Conservation (phyloP, 1,284 basidiomycete species). For the Ustanciosporium gigantosporum region DNA sequence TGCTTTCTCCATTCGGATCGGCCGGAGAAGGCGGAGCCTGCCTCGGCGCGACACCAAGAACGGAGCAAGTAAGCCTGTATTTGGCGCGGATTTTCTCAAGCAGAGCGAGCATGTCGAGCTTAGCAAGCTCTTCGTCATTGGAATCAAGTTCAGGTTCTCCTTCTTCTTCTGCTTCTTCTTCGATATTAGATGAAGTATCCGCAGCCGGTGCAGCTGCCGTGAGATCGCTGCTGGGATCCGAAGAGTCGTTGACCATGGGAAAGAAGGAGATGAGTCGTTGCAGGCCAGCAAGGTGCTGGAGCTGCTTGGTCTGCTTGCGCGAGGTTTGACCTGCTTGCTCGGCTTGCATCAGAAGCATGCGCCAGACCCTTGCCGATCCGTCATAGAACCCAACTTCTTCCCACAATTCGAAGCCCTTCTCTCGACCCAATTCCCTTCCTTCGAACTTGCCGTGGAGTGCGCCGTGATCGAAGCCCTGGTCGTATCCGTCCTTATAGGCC, state of each 20-base stretch:
- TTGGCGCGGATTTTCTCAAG: slow-evolving; percentile 83
- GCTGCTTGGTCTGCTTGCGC: slow-evolving; percentile 63
- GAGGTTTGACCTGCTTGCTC: slow-evolving; percentile 19
- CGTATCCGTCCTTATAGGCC: slow-evolving; percentile 78
- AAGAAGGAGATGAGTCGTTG: slow-evolving; percentile 72
- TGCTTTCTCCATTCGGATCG: not conserved
- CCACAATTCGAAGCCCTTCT: slow-evolving; percentile 94
- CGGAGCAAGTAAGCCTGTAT: slow-evolving; percentile 82
- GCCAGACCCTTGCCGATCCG: slow-evolving; percentile 78
- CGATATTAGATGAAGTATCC: slow-evolving; percentile 6
- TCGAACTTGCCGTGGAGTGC: slow-evolving; percentile 86
- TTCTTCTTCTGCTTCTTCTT: slow-evolving; percentile 57
- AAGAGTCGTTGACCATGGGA: slow-evolving; percentile 64
- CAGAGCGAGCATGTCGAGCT: slow-evolving; percentile 73
- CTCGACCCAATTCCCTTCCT: slow-evolving; percentile 83
- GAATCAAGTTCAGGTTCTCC: slow-evolving; percentile 2
- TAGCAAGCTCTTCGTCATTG: slow-evolving; percentile 40
- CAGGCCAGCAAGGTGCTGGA: slow-evolving; percentile 71
- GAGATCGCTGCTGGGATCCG: slow-evolving; percentile 59
- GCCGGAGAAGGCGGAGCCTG: not conserved
- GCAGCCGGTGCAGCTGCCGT: slow-evolving; percentile 1
- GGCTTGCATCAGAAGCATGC: slow-evolving; percentile 16
- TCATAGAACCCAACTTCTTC: slow-evolving; percentile 92
- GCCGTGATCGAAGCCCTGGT: slow-evolving; percentile 80
- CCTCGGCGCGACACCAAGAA: slow-evolving; percentile 73